Percentiles rank a stretch among this genome's conserved stretches.
These are phyloP conservation scores for Cystobasidium slooffiae DNA, from an alignment of 1,284 basidiomycete genomes.

Conservation along the genomic window DNA sequence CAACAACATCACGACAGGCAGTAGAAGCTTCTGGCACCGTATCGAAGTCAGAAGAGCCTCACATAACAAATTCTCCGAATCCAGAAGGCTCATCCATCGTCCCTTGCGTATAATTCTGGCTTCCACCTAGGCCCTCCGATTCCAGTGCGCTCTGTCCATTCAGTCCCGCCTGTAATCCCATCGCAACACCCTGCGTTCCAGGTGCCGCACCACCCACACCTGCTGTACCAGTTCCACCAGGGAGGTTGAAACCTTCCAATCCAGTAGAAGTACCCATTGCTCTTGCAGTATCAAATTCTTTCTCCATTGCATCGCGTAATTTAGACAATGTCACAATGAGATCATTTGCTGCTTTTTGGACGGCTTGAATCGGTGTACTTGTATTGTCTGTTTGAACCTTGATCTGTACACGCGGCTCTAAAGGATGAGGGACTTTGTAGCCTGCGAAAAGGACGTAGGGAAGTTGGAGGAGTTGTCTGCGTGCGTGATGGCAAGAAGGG, in stretches of 20 bases:
- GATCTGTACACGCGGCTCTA: constrained; percentile 89
- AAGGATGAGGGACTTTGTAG: constrained; percentile 95
- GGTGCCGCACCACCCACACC: constrained; percentile 18
- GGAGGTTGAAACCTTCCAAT: constrained; percentile 18
- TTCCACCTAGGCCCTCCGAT: constrained; percentile 9
- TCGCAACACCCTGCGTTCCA: constrained; percentile 4
- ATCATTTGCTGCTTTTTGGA: constrained; percentile 81
- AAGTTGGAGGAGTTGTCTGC: constrained; percentile 84
- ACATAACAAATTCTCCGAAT: constrained; percentile 21
- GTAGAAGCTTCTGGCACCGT: no score
- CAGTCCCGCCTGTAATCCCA: not conserved
- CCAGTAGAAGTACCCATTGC: constrained; percentile 35
- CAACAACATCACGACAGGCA: no score
- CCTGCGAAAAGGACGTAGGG: constrained; percentile 90
- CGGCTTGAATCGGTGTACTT: constrained; percentile 76
- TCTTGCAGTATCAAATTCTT: constrained; percentile 58
- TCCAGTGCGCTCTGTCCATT: constrained; percentile 1
- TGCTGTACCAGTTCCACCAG: constrained; percentile 9
- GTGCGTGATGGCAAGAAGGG: no score
- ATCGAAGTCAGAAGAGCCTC: no score
- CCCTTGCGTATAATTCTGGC: constrained; percentile 10
- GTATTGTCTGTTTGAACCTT: constrained; percentile 95
- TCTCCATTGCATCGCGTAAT: constrained; percentile 60
- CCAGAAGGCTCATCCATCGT: constrained; percentile 13
- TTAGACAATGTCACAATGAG: constrained; percentile 74